Percentiles rank a stretch among this genome's conserved stretches.
These are phyloP conservation scores for Chaetoceros tenuissimus DNA, from an alignment of 108 stramenopile genomes.

Conservation along the genomic window DNA sequence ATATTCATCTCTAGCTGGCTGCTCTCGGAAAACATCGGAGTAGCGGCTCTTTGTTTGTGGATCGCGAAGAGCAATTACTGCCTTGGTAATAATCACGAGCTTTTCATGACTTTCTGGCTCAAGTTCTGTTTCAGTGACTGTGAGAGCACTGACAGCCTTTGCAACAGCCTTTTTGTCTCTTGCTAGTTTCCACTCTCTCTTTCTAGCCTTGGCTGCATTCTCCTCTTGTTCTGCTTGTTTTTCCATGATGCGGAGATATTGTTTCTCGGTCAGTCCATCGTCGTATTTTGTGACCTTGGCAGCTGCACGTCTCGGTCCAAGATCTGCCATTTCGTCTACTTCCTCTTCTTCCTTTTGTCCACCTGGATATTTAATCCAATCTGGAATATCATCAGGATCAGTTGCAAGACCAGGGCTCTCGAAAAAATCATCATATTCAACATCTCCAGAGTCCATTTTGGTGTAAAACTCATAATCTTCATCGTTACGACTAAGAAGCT, in stretches of 20 bases:
- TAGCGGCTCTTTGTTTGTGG: conserved; percentile 65
- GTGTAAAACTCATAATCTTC: conserved; percentile 82
- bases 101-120: conserved; percentile 51
- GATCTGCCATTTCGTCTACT: conserved; percentile 7
- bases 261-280: conserved; percentile 90
- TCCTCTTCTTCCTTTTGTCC: conserved; percentile 28
- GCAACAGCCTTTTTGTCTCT: conserved; percentile 31
- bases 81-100: conserved; percentile 60
- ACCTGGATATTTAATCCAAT: conserved; percentile 63
- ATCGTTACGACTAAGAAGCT: conserved; percentile 88
- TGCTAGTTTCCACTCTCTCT: conserved; percentile 29
- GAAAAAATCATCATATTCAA: conserved; percentile 2
- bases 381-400: conserved; percentile 56
- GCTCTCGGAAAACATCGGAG: conserved; percentile 80
- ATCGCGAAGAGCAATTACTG: conserved; percentile 73
- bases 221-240: conserved; percentile 56
- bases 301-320: neutral
- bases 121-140: conserved; percentile 17
- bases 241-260: conserved; percentile 86
- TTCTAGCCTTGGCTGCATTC: conserved; percentile 19
- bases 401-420: conserved; percentile 29
- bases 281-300: conserved; percentile 73
- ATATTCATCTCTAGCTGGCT: conserved; percentile 72
- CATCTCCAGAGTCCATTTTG: conserved; percentile 57
- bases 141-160: conserved; percentile 27